Evolutionary conservation across 2,329 filamentous ascomycete genomes (phyloP).

Genomic region (Calonectria pseudoreteaudii): DNA sequence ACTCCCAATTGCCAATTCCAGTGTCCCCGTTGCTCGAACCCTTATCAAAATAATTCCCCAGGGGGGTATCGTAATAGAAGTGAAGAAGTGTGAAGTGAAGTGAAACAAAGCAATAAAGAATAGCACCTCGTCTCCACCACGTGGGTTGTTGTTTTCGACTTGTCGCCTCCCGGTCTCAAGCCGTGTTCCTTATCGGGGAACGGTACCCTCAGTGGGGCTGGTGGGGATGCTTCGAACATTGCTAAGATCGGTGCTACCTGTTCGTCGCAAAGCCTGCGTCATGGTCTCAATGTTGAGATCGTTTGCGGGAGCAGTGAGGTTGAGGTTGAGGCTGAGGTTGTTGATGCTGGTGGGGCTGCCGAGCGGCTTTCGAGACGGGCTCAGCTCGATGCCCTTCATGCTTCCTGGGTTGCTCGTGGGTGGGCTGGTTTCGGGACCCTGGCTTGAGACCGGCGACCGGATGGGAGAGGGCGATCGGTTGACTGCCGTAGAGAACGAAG

Average conservation of each 20-base stretch:
- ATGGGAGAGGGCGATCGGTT: conserved; percentile 85
- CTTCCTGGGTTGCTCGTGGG: conserved; percentile 82
- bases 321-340: conserved; percentile 52
- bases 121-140: conserved; percentile 29
- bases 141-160: conserved; percentile 32
- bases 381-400: conserved; percentile 79
- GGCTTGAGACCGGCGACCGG: conserved; percentile 81
- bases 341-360: conserved; percentile 72
- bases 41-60: conserved; percentile 33
- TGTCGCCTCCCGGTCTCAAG: neutral
- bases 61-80: conserved; percentile 33
- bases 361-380: conserved; percentile 69
- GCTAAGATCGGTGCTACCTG: conserved; percentile 83
- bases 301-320: conserved; percentile 51
- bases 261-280: conserved; percentile 87
- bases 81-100: conserved; percentile 34
- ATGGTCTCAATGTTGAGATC: conserved; percentile 95
- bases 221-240: conserved; percentile 66
- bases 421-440: conserved; percentile 75
- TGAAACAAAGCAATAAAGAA: conserved; percentile 23
- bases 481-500: conserved; percentile 64
- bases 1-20: conserved; percentile 46
- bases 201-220: conserved; percentile 64
- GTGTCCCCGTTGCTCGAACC: conserved; percentile 35
- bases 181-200: conserved; percentile 41